phyloP scores from a whole-genome alignment of 345 rosid genomes.

The Pistacia integerrima region DNA sequence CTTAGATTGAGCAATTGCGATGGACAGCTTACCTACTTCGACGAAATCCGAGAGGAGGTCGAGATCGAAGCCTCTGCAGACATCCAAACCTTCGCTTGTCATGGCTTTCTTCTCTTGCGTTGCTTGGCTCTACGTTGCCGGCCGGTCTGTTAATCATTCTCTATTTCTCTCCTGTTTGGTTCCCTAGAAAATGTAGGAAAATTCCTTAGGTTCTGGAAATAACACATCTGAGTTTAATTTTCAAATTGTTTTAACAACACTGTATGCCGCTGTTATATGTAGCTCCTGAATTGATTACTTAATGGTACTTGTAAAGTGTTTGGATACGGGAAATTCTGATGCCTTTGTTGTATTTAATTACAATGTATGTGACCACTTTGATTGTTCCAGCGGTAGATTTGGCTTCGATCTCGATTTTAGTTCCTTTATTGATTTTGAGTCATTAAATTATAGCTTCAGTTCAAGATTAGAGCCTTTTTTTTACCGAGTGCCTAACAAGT shows the following conservation, averaged over 20 bases:
- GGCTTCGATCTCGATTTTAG: neutral
- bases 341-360: neutral
- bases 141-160: conserved; percentile 50
- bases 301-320: neutral
- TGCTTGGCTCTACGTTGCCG: conserved; percentile 98
- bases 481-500: too few relatives aligned
- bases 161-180: conserved; percentile 13
- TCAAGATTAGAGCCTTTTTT: neutral
- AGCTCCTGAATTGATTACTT: neutral
- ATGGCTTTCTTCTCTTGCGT: conserved; percentile 88
- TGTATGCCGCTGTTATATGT: neutral
- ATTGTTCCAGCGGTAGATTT: neutral
- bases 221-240: neutral
- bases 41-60: conserved; percentile 68
- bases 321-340: neutral
- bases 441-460: neutral
- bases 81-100: conserved; percentile 67
- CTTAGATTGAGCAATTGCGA: conserved; percentile 30
- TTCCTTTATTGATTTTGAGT: neutral
- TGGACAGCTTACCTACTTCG: conserved; percentile 71
- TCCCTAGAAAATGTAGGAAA: conserved; percentile 4
- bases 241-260: neutral
- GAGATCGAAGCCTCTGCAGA: conserved; percentile 61
- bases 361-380: neutral
- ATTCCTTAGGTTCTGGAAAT: neutral